These are phyloP conservation scores for Cercospora berteroae DNA, from an alignment of 2,329 filamentous ascomycete genomes.

Conservation along the genomic window DNA sequence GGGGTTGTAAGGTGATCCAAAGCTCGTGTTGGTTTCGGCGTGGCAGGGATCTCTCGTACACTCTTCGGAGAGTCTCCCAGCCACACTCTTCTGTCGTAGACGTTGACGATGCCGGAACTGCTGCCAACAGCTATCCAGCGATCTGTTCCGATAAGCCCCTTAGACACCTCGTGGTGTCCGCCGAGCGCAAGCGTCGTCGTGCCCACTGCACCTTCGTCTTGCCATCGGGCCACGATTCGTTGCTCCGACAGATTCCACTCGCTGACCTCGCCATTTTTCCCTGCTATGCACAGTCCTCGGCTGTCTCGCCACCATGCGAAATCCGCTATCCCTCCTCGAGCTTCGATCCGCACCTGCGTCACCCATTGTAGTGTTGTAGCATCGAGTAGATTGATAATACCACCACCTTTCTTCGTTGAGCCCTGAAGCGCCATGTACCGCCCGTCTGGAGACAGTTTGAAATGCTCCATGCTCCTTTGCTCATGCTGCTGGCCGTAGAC, in stretches of 20 bases:
- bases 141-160: constrained; percentile 67
- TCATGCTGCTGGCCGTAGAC: constrained; percentile 74
- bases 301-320: constrained; percentile 91
- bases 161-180: constrained; percentile 57
- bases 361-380: constrained; percentile 83
- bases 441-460: constrained; percentile 83
- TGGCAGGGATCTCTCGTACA: constrained; percentile 53
- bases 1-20: constrained; percentile 88
- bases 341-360: constrained; percentile 76
- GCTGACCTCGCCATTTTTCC: constrained; percentile 83
- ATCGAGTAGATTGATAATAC: constrained; percentile 81
- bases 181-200: constrained; percentile 81
- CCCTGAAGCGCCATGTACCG: constrained; percentile 81
- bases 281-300: constrained; percentile 75
- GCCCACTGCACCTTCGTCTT: constrained; percentile 83
- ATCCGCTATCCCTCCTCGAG: constrained; percentile 78
- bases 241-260: constrained; percentile 75
- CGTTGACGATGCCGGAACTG: constrained; percentile 82
- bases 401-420: constrained; percentile 78
- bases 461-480: constrained; percentile 86
- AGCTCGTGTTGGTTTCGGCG: constrained; percentile 68
- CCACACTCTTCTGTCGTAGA: constrained; percentile 80
- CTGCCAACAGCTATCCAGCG: constrained; percentile 88
- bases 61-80: constrained; percentile 23
- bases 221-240: constrained; percentile 77